Base-by-base conservation (phyloP, 225 moss, liverwort and hornwort species). In the Pleurozium schreberi region DNA sequence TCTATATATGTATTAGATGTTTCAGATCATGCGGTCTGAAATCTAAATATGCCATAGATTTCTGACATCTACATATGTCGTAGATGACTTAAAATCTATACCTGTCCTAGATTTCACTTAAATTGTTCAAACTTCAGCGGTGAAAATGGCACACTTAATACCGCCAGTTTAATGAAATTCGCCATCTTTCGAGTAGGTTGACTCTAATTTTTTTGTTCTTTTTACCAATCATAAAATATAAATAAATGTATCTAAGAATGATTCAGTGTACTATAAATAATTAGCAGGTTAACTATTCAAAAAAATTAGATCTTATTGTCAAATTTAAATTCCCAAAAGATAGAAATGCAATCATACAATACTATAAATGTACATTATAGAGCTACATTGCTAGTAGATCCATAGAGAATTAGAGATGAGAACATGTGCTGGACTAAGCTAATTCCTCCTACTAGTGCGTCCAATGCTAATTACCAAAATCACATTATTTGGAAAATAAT, bases 361-460 rank as follows among this genome's bases (percentile, higher is more conserved):
- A 71, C 17, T 28, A 28, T 45, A 73, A 43, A 28, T 43, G 10
- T 73, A 45, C 0, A 45, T 45, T 28, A 6, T 16, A 73, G 43
- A 28, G 9, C 5, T 45, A 26, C 14, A 45, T 73, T 1, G 2
- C 18, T 45, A 28, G 6, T 10, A 45, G 17, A 18, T 73, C 4
- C 0, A 1, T 0, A 2, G 4, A 73, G 30, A 1, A n/a, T n/a
- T n/a, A n/a, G n/a, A n/a, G n/a, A n/a, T 30, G 9, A 45, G 10
- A 73, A 28, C 28, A 74, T 47, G 74, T 45, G 18, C 4, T 30
- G 18, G 6, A 18, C 30, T 45, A 71, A 3, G 10, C 3, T 16
- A 0, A 43, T 43, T 28, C 28, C 17, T 45, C 10, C 28, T 73
- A 10, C 6, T 3, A 45, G 2, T 45, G 30, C 3, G 0, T 26